Percentiles rank a stretch among this genome's conserved stretches.
Evolutionary conservation across 2,329 filamentous ascomycete genomes (phyloP).

Genomic region (Sarocladium oryzae): DNA sequence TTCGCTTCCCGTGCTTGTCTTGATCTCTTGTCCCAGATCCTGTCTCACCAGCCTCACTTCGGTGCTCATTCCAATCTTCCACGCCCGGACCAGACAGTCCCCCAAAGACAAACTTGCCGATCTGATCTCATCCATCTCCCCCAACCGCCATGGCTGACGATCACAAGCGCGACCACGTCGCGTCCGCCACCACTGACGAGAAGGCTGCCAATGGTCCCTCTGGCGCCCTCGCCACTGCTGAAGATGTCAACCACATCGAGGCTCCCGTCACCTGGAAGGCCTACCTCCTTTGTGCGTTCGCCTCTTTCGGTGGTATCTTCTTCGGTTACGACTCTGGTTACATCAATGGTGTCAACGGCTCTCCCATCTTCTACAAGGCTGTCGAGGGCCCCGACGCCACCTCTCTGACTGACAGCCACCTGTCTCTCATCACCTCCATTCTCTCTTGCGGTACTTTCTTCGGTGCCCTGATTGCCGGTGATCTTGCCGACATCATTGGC

Average conservation of each 20-base stretch:
- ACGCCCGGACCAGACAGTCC: neutral
- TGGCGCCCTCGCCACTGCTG: conserved; percentile 33
- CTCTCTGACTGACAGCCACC: conserved; percentile 33
- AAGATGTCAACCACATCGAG: conserved; percentile 55
- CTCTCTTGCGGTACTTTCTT: conserved; percentile 75
- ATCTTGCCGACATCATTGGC: conserved; percentile 68
- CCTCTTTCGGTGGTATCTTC: conserved; percentile 59
- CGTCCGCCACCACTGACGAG: conserved; percentile 9
- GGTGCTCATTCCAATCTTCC: neutral
- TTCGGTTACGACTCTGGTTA: conserved; percentile 67
- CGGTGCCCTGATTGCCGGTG: conserved; percentile 69
- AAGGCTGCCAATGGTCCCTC: conserved; percentile 12
- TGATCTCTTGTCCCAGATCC: conserved; percentile 9
- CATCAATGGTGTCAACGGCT: conserved; percentile 53
- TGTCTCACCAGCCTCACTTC: conserved; percentile 3
- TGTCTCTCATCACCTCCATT: conserved; percentile 63
- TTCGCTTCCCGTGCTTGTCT: conserved; percentile 4
- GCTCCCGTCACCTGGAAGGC: conserved; percentile 63
- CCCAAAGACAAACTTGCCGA: neutral
- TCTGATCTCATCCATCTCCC: neutral
- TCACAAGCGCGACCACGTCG: conserved; percentile 4
- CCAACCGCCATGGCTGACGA: conserved; percentile 6
- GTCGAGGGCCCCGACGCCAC: conserved; percentile 37
- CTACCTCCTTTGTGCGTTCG: conserved; percentile 57
- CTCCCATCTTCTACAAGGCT: conserved; percentile 42